Conservation (phyloP, 495 filamentous ascomycete genomes). For the Trichoderma reesei region DNA sequence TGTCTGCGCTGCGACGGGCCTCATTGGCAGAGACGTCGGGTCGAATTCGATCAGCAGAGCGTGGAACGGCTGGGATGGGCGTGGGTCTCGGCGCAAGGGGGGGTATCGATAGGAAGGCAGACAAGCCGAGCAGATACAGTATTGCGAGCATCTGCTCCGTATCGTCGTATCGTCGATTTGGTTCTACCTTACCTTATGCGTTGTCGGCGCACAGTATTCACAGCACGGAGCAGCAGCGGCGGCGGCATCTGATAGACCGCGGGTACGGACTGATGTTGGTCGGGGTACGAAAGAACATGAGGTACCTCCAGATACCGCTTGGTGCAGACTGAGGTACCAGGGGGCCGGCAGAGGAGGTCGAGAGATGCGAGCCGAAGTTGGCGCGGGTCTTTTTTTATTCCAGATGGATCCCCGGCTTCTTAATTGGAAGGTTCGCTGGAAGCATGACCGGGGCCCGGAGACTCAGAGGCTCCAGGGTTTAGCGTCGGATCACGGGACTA, state of each 20-base stretch:
- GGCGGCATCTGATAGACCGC: too few relatives aligned
- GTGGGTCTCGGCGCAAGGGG: not conserved
- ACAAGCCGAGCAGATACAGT: too few relatives aligned
- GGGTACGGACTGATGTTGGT: too few relatives aligned
- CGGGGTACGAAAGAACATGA: too few relatives aligned
- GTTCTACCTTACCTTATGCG: too few relatives aligned
- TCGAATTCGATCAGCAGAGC: not conserved
- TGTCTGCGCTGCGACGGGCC: too few relatives aligned
- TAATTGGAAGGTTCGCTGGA: not conserved
- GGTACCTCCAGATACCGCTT: too few relatives aligned
- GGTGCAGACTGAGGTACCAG: too few relatives aligned
- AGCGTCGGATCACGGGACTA: not conserved
- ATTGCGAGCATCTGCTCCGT: too few relatives aligned
- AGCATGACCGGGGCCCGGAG: not conserved
- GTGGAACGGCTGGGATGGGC: not conserved
- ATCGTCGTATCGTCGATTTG: too few relatives aligned
- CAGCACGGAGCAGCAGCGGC: too few relatives aligned
- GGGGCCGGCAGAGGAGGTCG: not conserved
- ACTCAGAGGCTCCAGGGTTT: not conserved
- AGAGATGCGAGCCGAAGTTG: constrained; percentile 8
- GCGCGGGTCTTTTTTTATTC: not conserved
- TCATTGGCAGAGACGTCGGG: not conserved
- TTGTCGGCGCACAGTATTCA: too few relatives aligned
- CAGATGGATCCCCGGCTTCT: not conserved
- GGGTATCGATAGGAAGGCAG: not conserved